phyloP scores from a whole-genome alignment of 1,139 yeast species.

The Saccharomyces uvarum region DNA sequence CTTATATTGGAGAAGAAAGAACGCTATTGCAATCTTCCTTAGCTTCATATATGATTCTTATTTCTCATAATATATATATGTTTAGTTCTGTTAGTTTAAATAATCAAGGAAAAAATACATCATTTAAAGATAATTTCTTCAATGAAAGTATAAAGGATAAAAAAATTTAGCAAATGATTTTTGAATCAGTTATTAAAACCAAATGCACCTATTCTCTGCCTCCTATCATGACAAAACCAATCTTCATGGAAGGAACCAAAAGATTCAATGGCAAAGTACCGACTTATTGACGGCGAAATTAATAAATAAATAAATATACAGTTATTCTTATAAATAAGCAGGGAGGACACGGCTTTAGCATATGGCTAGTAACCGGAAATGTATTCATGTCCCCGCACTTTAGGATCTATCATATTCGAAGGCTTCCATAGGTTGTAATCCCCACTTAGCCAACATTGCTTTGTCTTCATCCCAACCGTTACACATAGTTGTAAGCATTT shows the following conservation, averaged over 20 bases:
- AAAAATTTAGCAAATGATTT: too few relatives aligned
- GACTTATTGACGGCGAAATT: neutral
- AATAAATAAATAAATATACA: neutral
- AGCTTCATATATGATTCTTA: too few relatives aligned
- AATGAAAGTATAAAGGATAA: too few relatives aligned
- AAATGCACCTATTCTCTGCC: too few relatives aligned
- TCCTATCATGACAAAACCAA: neutral
- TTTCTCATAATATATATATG: too few relatives aligned
- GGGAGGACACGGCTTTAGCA: neutral
- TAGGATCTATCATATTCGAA: conserved; percentile 23
- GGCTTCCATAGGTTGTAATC: conserved; percentile 60
- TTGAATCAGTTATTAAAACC: too few relatives aligned
- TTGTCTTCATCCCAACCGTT: conserved; percentile 81
- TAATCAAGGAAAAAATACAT: too few relatives aligned
- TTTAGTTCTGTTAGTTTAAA: too few relatives aligned
- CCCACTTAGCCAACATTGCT: conserved; percentile 62
- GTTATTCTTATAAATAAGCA: neutral
- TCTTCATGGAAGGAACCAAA: neutral
- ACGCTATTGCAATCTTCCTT: too few relatives aligned
- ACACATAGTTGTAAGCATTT: conserved; percentile 77
- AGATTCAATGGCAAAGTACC: neutral
- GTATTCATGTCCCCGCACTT: neutral
- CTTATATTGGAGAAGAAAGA: too few relatives aligned
- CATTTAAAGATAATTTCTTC: too few relatives aligned
- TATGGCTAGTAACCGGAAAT: neutral